Evolutionary conservation across 257 asterid genomes (phyloP).

Genomic region (Solanum pimpinellifolium): DNA sequence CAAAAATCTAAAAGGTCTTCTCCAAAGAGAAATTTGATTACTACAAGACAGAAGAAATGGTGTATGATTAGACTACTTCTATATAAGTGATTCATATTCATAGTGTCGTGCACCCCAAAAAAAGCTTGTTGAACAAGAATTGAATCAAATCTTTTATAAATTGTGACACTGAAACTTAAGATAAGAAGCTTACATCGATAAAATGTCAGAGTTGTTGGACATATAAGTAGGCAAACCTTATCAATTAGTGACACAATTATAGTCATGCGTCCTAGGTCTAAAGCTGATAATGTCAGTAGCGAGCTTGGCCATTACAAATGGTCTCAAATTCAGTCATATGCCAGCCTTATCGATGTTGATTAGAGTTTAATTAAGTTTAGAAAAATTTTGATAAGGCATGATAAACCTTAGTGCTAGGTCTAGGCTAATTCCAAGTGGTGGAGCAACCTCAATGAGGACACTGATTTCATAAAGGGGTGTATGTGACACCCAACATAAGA

Average conservation of each 20-base stretch:
- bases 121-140: too few species aligned
- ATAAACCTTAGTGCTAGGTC: too few species aligned
- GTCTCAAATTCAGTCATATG: neutral
- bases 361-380: neutral
- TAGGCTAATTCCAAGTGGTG: neutral
- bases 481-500: neutral
- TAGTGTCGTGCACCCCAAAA: too few species aligned
- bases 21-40: neutral
- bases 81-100: too few species aligned
- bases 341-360: neutral
- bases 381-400: neutral
- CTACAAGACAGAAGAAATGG: neutral
- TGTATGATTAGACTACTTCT: neutral
- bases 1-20: neutral
- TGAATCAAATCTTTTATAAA: too few species aligned
- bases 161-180: too few species aligned
- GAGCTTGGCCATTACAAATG: neutral
- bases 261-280: too few species aligned
- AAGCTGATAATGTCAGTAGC: too few species aligned
- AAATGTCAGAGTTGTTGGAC: too few species aligned
- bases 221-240: too few species aligned
- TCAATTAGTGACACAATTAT: too few species aligned
- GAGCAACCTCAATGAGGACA: neutral
- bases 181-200: too few species aligned
- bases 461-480: neutral